Base-by-base conservation (phyloP, 202 grass and related monocot species). In the Saccharum hybrid region DNA sequence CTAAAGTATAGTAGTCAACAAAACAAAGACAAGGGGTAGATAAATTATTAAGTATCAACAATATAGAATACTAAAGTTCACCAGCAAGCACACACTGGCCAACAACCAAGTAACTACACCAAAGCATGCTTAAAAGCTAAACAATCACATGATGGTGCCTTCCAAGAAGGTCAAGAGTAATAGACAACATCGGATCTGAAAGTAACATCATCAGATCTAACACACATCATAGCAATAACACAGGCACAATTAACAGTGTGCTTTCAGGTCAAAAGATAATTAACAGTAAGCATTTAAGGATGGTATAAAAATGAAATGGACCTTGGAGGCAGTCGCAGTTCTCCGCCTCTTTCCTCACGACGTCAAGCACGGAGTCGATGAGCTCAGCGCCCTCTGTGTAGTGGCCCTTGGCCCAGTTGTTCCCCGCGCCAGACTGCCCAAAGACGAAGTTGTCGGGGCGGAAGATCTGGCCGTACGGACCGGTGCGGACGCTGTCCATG, bases 241-340 rank as follows among this genome's bases (percentile, higher is more conserved):
- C 1, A 26, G 0, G 39, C 36, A 87, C 65, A 62, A 68, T 78
- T 43, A 86, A 75, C 68, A 75, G 26, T 8, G 1, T 11, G 21
- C 37, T 43, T 77, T 31, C 22, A 19, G 7, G n/a, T 64, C 8
- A 42, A 66, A 49, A 36, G 41, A 56, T 16, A 72, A 72, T 49
- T 28, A 73, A 84, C 48, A 38, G 30, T 2, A 26, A 68, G 18
- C 19, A 83, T 21, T 78, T 8, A 3, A 49, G 13, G 38, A 5
- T 4, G 4, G 21, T 70, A n/a, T 70, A 19, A 74, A 70, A 63
- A 72, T 56, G 72, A 78, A 78, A 84, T 66, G 12, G 13, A 97
- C 94, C 94, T 93, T 97, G 94, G 23, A 97, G 91, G 72, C 94
- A 97, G 79, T 97, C 94, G 46, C 94, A 97, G 86, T 97, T 97